Base-by-base conservation (phyloP, 1,284 basidiomycete species). In the Leccinum solheimii region DNA sequence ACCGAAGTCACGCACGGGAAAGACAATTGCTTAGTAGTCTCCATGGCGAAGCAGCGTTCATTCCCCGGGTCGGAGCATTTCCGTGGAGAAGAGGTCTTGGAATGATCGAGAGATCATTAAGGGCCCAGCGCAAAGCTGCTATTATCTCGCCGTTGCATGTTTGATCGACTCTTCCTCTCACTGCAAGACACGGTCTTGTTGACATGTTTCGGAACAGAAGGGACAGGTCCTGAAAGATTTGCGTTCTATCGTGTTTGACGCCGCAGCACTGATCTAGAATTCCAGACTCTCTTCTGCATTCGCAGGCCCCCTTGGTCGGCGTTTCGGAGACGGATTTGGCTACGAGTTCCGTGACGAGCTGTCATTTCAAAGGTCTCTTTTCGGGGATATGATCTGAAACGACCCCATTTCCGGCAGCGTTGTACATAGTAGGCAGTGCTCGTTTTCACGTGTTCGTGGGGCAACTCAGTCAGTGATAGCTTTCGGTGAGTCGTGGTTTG, bases 181-280 rank as follows among this genome's bases (percentile, higher is more conserved):
- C 40, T 49, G 51, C 45, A 54, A 60, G 32, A 59, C 53, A 19
- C 5, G 11, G 40, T 55, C 51, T 40, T 21, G 10, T 55, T 57
- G 54, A 60, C 61, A 34, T 58, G 55, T 57, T 61, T 59, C 32
- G 51, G 51, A 54, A 83, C 80, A 85, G 86, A 16, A 82, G 82
- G 5, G 85, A 85, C 86, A 92, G 94, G 77, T 87, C 86, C 82
- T 93, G 58, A 90, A 94, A 66, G 83, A 89, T 0, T 93, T 95
- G 91, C 77, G 83, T 23, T 80, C 82, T 7, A 86, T 26, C 21
- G 8, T 49, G 48, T 23, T 9, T 9, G 48, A 49, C 55, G 45
- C 60, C 60, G 77, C 80, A 5, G 75, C 83, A 23, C 13, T 8
- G 7, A 5, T 49, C 48, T 23, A 49, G 48, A 49, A 4, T 48